Base-by-base conservation (phyloP, 129 eudicot species). In the Helianthus tuberosus region DNA sequence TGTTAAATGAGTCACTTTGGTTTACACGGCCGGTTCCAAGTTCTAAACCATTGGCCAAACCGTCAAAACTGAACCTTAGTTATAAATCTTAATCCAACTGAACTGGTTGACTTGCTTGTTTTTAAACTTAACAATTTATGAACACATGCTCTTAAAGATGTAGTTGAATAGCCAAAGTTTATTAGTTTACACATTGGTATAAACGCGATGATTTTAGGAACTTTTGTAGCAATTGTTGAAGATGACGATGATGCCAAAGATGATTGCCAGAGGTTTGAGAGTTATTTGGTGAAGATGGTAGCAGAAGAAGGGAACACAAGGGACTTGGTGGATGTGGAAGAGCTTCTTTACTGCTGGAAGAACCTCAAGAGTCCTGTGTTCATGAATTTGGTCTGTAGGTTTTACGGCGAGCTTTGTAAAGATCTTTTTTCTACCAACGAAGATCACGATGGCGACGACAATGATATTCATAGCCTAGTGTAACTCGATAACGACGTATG, bases 291-390 rank as follows among this genome's bases (percentile, higher is more conserved):
- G 72, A 89, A 84, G 61, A 92, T 92, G 88, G 82, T 92, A 29
- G 84, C 82, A 23, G 96, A 89, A 64, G 91, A 87, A 55, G 96
- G 94, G 80, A 87, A 82, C 54, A 46, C 71, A 73, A 82, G 52
- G 79, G 96, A 89, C 75, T 82, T 92, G 81, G 85, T 68, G 46
- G 96, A 92, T 39, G 84, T 92, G 0, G 98, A 92, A 63, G 96
- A 92, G 86, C 88, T 92, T 69, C 83, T 92, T 41, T 78, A 89
- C 81, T 85, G 91, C 82, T 92, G 94, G 96, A 85, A 84, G 84
- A 87, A 85, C n/a, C 89, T 92, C 6, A 82, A 82, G 29, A 77
- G 85, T 68, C 98, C 96, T 14, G 85, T 92, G 15, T 92, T 92
- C 62, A 71, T 83, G 14, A 84, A 80, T 63, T 39, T 92, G 82